Evolutionary conservation across 352 stramenopile species (phyloP).

Genomic region (Stramenopiles sp.): DNA sequence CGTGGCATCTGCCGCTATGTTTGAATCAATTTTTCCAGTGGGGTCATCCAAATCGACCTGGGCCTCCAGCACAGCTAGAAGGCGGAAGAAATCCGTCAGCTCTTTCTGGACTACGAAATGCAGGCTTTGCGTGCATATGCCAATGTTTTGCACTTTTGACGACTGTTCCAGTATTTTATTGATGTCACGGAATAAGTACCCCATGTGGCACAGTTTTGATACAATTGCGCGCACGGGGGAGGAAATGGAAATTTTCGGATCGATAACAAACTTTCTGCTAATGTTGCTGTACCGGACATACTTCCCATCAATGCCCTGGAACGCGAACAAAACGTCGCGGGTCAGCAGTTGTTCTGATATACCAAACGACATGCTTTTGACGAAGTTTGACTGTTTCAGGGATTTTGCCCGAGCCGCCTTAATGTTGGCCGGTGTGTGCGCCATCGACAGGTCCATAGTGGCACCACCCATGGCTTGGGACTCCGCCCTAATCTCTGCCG

Average conservation of each 20-base stretch:
- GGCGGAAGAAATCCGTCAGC: conserved; percentile 66
- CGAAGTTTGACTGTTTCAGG: no score
- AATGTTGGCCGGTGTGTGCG: no score
- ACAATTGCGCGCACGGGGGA: not conserved
- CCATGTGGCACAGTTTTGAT: not conserved
- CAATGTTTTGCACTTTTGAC: not conserved
- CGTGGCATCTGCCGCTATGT: not conserved
- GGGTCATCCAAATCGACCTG: conserved; percentile 34
- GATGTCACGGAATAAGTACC: not conserved
- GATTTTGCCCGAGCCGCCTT: no score
- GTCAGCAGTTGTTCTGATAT: conserved; percentile 53
- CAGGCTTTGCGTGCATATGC: not conserved
- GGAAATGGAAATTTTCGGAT: not conserved
- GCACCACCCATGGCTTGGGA: no score
- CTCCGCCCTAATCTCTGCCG: no score
- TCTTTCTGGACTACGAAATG: conserved; percentile 51
- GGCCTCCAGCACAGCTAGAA: conserved; percentile 67
- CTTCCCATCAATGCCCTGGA: conserved; percentile 73
- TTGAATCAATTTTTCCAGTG: not conserved
- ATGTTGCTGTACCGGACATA: conserved; percentile 43
- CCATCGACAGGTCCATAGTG: no score
- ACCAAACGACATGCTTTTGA: conserved; percentile 6
- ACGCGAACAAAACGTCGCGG: conserved; percentile 62
- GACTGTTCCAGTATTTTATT: not conserved
- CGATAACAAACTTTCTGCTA: not conserved